phyloP scores from a whole-genome alignment of 768 basidiomycete genomes.

The Melanogaster broomeanus region DNA sequence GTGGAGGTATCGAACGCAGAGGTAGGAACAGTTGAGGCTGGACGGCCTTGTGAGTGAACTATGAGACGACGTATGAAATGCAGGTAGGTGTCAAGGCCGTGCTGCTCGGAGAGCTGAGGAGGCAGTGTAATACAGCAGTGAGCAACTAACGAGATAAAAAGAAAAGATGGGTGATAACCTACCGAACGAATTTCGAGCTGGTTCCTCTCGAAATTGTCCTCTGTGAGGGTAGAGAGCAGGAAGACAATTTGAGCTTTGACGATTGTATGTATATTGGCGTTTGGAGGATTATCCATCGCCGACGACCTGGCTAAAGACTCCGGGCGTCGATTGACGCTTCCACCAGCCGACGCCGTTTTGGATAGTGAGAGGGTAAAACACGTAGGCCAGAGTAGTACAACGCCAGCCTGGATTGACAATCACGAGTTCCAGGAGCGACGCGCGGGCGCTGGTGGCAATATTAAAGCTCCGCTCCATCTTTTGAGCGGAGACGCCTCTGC shows the following conservation, averaged over 20 bases:
- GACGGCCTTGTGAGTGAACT: conserved; percentile 77
- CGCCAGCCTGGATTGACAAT: conserved; percentile 33
- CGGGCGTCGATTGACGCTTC: conserved; percentile 68
- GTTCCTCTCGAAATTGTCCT: conserved; percentile 96
- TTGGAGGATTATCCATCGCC: conserved; percentile 85
- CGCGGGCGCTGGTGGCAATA: conserved; percentile 5
- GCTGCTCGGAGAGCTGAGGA: conserved; percentile 90
- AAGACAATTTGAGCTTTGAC: conserved; percentile 98
- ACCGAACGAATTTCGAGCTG: conserved; percentile 94
- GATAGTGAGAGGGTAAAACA: conserved; percentile 33
- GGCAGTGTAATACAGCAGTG: conserved; percentile 13
- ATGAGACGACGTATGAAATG: conserved; percentile 98
- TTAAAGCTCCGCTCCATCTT: conserved; percentile 19
- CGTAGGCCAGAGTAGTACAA: conserved; percentile 31
- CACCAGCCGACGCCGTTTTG: conserved; percentile 74
- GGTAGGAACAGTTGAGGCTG: conserved; percentile 57
- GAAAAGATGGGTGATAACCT: conserved; percentile 36
- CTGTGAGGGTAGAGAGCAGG: conserved; percentile 91
- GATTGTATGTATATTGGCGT: conserved; percentile 86
- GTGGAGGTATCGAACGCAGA: conserved; percentile 74
- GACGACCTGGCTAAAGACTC: conserved; percentile 76
- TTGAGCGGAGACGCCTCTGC: no score
- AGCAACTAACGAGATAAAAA: conserved; percentile 9
- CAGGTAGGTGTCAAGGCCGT: conserved; percentile 95
- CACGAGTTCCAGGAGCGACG: conserved; percentile 17